Conservation (phyloP, 306 rosid genomes). For the Quercus berberidifolia region DNA sequence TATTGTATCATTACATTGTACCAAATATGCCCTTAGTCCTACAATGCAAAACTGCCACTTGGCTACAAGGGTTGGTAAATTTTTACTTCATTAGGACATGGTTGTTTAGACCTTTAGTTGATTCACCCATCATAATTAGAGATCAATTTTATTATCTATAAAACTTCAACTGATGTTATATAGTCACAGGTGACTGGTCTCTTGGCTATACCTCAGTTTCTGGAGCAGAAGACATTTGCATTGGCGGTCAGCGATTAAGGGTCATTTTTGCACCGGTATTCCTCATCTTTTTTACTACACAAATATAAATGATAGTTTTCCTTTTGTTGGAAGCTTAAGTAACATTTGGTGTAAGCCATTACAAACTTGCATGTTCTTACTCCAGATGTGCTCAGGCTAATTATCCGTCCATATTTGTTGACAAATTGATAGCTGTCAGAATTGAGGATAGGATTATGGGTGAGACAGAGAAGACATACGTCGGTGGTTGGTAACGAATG, state of each 20-base stretch:
- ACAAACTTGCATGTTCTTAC: neutral
- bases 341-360: neutral
- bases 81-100: neutral
- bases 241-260: conserved; percentile 63
- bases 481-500: too few species aligned
- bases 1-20: too few species aligned
- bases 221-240: conserved; percentile 62
- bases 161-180: conserved; percentile 5
- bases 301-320: neutral
- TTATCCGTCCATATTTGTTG: neutral
- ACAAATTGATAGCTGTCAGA: neutral
- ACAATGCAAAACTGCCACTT: neutral
- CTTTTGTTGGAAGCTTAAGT: neutral
- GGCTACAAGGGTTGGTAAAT: neutral
- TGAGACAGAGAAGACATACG: too few species aligned
- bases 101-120: neutral
- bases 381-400: neutral
- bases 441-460: too few species aligned
- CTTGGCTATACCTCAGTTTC: conserved; percentile 57
- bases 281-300: neutral
- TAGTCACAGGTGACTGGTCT: conserved; percentile 71
- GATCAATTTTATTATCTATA: neutral
- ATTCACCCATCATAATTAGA: neutral
- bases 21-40: too few species aligned
- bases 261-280: conserved; percentile 74